phyloP scores from a whole-genome alignment of 495 filamentous ascomycete species.

The Aspergillus affinis region DNA sequence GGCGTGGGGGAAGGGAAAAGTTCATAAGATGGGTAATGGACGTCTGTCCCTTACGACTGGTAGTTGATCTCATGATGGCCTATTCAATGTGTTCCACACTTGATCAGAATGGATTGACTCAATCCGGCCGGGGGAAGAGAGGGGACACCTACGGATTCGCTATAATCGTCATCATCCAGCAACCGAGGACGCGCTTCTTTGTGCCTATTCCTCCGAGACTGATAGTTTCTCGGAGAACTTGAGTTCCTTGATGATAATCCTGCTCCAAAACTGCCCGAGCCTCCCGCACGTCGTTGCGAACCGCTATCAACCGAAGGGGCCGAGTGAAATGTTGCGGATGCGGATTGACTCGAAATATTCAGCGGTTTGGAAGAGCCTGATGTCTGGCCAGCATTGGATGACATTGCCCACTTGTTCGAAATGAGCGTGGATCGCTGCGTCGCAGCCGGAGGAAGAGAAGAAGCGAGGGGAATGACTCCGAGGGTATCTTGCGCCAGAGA shows the following conservation, averaged over 20 bases:
- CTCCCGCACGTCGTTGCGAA: conserved; percentile 60
- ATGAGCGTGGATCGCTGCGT: conserved; percentile 9
- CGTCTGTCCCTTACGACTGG: conserved; percentile 85
- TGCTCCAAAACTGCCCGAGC: conserved; percentile 62
- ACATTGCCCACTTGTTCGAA: conserved; percentile 38
- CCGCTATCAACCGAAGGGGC: conserved; percentile 45
- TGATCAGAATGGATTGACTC: conserved; percentile 2
- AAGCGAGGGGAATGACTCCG: conserved; percentile 2
- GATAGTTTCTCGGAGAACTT: conserved; percentile 65
- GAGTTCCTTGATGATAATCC: conserved; percentile 55
- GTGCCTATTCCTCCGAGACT: conserved; percentile 73
- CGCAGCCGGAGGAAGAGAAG: conserved; percentile 2
- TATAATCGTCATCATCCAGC: conserved; percentile 78
- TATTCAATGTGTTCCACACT: conserved; percentile 24
- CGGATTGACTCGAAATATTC: conserved; percentile 39
- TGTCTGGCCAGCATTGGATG: conserved; percentile 46
- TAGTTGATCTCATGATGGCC: conserved; percentile 80
- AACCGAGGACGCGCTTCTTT: conserved; percentile 58
- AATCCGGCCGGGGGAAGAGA: neutral
- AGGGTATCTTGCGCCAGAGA: neutral
- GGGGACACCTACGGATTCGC: conserved; percentile 63
- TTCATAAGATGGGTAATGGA: conserved; percentile 97
- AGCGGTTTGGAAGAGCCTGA: conserved; percentile 46
- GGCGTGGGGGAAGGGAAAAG: conserved; percentile 79
- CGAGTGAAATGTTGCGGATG: conserved; percentile 40